These are phyloP conservation scores for Incumbomyces lentus DNA, from an alignment of 2,329 filamentous ascomycete genomes.

Conservation along the genomic window DNA sequence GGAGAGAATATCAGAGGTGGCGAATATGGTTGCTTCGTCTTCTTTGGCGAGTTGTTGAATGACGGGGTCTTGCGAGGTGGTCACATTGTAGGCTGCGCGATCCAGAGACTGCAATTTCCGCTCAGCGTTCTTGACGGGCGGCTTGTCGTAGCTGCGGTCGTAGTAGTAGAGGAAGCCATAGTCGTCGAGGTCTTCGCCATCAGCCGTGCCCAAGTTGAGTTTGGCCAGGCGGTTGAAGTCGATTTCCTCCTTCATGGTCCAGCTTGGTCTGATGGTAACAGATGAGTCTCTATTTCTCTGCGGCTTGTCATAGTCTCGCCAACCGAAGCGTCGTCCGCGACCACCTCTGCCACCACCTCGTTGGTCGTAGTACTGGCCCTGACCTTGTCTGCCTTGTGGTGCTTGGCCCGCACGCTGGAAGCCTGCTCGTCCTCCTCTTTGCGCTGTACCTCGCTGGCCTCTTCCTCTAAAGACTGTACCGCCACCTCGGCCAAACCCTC, in stretches of 20 bases:
- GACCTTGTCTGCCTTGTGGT: constrained; percentile 52
- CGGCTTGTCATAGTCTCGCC: constrained; percentile 98
- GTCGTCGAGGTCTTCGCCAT: constrained; percentile 87
- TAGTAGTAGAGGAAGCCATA: constrained; percentile 99
- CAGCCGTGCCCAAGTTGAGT: constrained; percentile 88
- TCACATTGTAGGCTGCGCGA: constrained; percentile 95
- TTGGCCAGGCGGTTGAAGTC: constrained; percentile 93
- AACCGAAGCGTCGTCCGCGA: constrained; percentile 74
- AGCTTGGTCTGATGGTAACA: constrained; percentile 91
- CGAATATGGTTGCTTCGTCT: constrained; percentile 92
- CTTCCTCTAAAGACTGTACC: constrained; percentile 79
- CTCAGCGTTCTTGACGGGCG: constrained; percentile 78
- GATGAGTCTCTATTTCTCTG: constrained; percentile 91
- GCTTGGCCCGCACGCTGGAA: constrained; percentile 64
- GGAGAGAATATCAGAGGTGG: constrained; percentile 91
- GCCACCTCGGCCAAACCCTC: constrained; percentile 73
- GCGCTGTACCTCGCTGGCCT: constrained; percentile 61
- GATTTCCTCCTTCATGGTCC: constrained; percentile 94
- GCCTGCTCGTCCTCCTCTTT: constrained; percentile 51
- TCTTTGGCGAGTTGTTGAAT: constrained; percentile 96
- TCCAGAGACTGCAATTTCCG: constrained; percentile 72
- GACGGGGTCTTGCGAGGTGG: constrained; percentile 87
- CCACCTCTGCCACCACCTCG: constrained; percentile 57
- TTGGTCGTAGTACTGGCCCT: constrained; percentile 56
- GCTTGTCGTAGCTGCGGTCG: constrained; percentile 90